A percentile compares a stretch with the other conserved stretches of the same genome.
phyloP scores from a whole-genome alignment of 371 early-diverging fungal species.

The Thermomucor indicae-seudaticae region DNA sequence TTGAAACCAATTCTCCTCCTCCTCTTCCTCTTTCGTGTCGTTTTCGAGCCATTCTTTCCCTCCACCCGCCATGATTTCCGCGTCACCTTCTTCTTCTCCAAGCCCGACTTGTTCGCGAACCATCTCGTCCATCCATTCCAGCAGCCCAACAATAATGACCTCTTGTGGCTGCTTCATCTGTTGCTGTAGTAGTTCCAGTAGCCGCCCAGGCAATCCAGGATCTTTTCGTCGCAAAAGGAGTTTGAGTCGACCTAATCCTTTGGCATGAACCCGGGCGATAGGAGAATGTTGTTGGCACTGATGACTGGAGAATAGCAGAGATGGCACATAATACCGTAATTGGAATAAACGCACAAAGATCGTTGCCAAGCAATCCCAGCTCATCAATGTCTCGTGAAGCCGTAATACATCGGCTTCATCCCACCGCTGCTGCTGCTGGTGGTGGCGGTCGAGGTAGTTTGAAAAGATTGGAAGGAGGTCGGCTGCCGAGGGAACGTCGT shows the following conservation, averaged over 20 bases:
- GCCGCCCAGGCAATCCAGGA: conserved; percentile 9
- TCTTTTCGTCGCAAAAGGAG: conserved; percentile 22
- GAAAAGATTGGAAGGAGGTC: conserved; percentile 16
- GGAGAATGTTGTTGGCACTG: background rate
- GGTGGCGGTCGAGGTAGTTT: conserved; percentile 10
- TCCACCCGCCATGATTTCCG: background rate
- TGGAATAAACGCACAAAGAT: conserved; percentile 20
- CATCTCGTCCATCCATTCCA: conserved; percentile 35
- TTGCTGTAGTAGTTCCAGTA: conserved; percentile 10
- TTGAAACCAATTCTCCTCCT: conserved; percentile 31
- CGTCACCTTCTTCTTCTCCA: conserved; percentile 17
- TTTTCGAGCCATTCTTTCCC: background rate
- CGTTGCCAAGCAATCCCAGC: conserved; percentile 29
- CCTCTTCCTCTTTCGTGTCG: background rate
- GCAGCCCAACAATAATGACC: conserved; percentile 4
- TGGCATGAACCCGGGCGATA: conserved; percentile 1
- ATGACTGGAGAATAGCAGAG: no score
- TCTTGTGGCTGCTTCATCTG: background rate
- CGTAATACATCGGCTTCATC: background rate
- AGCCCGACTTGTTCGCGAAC: conserved; percentile 29
- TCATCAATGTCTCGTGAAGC: conserved; percentile 22
- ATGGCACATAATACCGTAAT: conserved; percentile 20
- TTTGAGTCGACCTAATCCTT: conserved; percentile 20
- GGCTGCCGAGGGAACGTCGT: conserved; percentile 16
- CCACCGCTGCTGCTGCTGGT: no score